Conservation (phyloP, 129 eudicot species). For the Helianthus tuberosus region DNA sequence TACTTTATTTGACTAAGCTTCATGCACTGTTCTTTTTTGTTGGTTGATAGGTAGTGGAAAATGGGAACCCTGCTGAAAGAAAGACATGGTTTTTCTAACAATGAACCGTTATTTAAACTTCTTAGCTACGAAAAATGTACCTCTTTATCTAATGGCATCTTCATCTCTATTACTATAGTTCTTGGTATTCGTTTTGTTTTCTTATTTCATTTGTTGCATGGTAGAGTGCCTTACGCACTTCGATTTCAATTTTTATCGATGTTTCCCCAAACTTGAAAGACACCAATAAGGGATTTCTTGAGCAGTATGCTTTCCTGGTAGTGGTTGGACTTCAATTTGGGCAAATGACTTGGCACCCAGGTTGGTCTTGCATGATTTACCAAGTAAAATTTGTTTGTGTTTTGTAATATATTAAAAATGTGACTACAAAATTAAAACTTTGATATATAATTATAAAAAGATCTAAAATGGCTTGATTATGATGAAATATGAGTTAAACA, state of each 20-base stretch:
- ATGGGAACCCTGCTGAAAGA: too few species aligned
- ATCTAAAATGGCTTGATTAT: too few species aligned
- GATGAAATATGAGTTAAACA: constrained; percentile 91
- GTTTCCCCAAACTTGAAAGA: too few species aligned
- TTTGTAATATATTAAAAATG: background rate
- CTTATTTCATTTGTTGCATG: constrained; percentile 22
- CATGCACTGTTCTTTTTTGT: constrained; percentile 3
- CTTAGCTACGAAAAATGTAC: constrained; percentile 95
- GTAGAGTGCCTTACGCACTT: constrained; percentile 85
- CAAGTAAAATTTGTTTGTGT: background rate
- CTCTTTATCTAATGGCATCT: constrained; percentile 87
- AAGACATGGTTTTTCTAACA: constrained; percentile 96
- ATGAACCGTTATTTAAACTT: constrained; percentile 92
- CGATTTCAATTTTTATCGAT: too few species aligned
- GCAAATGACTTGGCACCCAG: constrained; percentile 63
- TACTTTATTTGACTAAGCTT: background rate
- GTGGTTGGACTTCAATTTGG: too few species aligned
- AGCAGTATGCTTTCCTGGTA: too few species aligned
- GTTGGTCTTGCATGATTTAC: constrained; percentile 21
- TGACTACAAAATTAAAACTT: background rate
- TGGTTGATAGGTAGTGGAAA: too few species aligned
- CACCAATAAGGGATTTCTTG: too few species aligned
- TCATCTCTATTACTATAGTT: background rate
- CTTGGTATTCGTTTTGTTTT: background rate
- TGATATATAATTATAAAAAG: background rate